phyloP scores from a whole-genome alignment of 306 rosid species.

The Quercus wislizeni region DNA sequence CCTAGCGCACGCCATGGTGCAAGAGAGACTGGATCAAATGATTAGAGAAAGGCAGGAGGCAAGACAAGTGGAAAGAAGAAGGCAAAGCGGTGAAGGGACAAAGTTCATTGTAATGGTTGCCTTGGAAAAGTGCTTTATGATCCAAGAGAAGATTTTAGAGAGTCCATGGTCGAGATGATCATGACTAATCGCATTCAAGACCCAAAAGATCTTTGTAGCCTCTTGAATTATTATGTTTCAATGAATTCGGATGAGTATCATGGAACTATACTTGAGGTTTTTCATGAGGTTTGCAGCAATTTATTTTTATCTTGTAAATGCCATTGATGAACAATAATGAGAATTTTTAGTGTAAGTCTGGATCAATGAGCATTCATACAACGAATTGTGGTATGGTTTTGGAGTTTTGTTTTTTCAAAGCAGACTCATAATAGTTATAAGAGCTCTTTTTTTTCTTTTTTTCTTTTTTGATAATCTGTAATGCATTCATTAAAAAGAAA shows the following conservation, averaged over 20 bases:
- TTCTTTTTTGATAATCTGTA: no score
- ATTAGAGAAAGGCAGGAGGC: slow-evolving; percentile 61
- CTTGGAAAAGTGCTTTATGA: slow-evolving; percentile 70
- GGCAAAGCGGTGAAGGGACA: slow-evolving; percentile 46
- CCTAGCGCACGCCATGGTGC: slow-evolving; percentile 95
- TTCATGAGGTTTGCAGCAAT: slow-evolving; percentile 70
- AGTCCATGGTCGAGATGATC: slow-evolving; percentile 84
- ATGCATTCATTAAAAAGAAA: no score
- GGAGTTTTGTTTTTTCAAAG: neutral
- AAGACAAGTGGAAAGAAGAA: slow-evolving; percentile 44
- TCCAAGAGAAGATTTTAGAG: slow-evolving; percentile 80
- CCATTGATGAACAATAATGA: slow-evolving; percentile 26
- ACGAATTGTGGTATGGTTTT: neutral
- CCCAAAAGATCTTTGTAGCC: slow-evolving; percentile 69
- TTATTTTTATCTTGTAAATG: slow-evolving; percentile 65
- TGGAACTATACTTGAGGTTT: slow-evolving; percentile 59
- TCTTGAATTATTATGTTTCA: slow-evolving; percentile 82
- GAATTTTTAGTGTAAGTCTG: neutral
- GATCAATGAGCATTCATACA: neutral
- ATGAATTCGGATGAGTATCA: slow-evolving; percentile 67
- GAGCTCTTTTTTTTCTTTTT: no score
- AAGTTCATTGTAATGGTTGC: slow-evolving; percentile 87
- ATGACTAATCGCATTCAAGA: slow-evolving; percentile 58
- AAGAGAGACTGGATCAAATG: slow-evolving; percentile 82
- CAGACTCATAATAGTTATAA: neutral